A percentile compares a stretch with the other conserved stretches of the same genome.
Evolutionary conservation across 2,329 filamentous ascomycete species (phyloP).

Genomic region (Colletotrichum aenigma): DNA sequence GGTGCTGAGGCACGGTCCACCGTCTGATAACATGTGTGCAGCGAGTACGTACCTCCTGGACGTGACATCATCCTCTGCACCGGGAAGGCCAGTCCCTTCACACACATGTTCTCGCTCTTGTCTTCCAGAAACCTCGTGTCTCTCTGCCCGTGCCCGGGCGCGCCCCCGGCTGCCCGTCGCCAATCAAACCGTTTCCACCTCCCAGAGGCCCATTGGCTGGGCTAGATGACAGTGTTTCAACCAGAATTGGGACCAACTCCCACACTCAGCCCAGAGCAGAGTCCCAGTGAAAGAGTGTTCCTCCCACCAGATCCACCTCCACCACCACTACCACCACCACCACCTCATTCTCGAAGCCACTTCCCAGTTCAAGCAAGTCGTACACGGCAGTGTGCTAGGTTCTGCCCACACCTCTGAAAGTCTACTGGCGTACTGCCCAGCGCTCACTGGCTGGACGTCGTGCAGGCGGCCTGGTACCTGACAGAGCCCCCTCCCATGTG

Average conservation of each 20-base stretch:
- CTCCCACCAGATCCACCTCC: background rate
- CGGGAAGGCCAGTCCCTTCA: background rate
- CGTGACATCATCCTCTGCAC: slow-evolving; percentile 8
- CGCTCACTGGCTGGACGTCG: background rate
- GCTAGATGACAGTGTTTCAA: slow-evolving; percentile 15
- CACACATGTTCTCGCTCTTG: slow-evolving; percentile 7
- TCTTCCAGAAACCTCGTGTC: slow-evolving; percentile 19
- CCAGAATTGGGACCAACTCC: slow-evolving; percentile 11
- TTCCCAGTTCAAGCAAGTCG: background rate
- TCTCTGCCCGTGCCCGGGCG: slow-evolving; percentile 8
- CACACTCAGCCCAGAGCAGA: background rate
- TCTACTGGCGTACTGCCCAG: background rate
- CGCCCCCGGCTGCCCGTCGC: background rate
- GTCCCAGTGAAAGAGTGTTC: background rate
- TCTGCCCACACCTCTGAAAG: background rate
- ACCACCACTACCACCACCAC: background rate
- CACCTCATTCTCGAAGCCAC: background rate
- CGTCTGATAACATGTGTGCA: background rate
- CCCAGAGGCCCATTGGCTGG: slow-evolving; percentile 1
- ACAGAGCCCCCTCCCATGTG: slow-evolving; percentile 1
- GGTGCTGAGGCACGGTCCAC: background rate
- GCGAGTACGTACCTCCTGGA: background rate
- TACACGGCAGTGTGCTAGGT: background rate
- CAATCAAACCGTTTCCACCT: slow-evolving; percentile 20
- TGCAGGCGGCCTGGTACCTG: slow-evolving; percentile 1